phyloP scores from a whole-genome alignment of 352 stramenopile species.

The Peronospora destructor region DNA sequence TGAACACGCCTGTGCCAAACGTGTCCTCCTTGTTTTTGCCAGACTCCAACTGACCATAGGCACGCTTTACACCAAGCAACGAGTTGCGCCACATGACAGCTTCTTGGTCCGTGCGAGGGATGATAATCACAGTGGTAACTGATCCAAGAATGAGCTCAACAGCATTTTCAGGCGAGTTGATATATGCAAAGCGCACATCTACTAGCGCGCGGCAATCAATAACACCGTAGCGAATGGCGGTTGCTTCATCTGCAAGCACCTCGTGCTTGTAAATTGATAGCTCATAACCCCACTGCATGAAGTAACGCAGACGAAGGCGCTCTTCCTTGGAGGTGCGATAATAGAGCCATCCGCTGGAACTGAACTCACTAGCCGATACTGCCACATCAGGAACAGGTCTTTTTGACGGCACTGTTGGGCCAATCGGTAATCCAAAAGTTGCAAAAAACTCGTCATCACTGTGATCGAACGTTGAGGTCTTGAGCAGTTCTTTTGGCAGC shows the following conservation, averaged over 20 bases:
- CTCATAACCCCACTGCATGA: slow-evolving; percentile 84
- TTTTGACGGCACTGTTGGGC: slow-evolving; percentile 13
- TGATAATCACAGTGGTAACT: slow-evolving; percentile 76
- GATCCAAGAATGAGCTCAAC: slow-evolving; percentile 74
- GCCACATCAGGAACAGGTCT: slow-evolving; percentile 12
- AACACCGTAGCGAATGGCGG: slow-evolving; percentile 78
- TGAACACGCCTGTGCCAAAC: slow-evolving; percentile 70
- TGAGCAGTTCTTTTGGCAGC: slow-evolving; percentile 78
- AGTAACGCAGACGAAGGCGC: slow-evolving; percentile 75
- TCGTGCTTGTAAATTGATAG: slow-evolving; percentile 89
- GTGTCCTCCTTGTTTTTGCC: slow-evolving; percentile 71
- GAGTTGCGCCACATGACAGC: slow-evolving; percentile 82
- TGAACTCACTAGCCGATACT: slow-evolving; percentile 39
- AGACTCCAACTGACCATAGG: slow-evolving; percentile 67
- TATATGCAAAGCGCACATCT: slow-evolving; percentile 78
- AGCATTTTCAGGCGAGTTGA: slow-evolving; percentile 81
- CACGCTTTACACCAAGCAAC: slow-evolving; percentile 75
- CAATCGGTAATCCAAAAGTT: slow-evolving; percentile 23
- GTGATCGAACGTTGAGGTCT: slow-evolving; percentile 69
- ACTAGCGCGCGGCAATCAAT: slow-evolving; percentile 79
- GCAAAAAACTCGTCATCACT: slow-evolving; percentile 36
- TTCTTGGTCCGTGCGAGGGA: slow-evolving; percentile 74
- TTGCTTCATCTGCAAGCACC: slow-evolving; percentile 65
- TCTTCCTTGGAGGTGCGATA: slow-evolving; percentile 81
- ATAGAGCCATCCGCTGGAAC: slow-evolving; percentile 76